Base-by-base conservation (phyloP, 2,329 filamentous ascomycete genomes). In the Penicillium glabrum region DNA sequence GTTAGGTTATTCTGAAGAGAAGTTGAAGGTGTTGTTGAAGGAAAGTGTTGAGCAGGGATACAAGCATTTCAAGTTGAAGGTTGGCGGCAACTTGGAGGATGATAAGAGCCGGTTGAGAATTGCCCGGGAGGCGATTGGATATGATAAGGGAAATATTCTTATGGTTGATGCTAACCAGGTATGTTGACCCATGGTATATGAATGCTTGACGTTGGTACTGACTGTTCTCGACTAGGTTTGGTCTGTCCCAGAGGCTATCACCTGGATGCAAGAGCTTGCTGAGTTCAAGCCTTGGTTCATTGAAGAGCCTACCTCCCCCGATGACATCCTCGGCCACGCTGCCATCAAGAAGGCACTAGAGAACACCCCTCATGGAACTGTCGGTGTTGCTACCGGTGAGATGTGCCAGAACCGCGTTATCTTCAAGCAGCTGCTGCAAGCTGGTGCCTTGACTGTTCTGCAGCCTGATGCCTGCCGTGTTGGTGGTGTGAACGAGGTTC, bases 361-460 rank as follows among this genome's bases (percentile, higher is more conserved):
- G 35, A 67, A 75, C 57, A 77, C 72, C 10, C 72, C 74, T 7
- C 59, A 77, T 61, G 74, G 74, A 67, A 86, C 89, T 0, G 91
- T 96, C 67, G 90, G 90, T 57, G 92, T 96, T 5, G 92, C 92
- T 8, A 96, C 92, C 0, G 92, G 92, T 61, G 92, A 96, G 79
- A 96, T 96, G 91, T 95, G 91, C 79, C 92, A 96, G 80, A 96
- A 96, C 80, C 87, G 92, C 39, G 90, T 96, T 63, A 86, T 96
- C 68, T 96, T 96, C 85, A 96, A 96, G 83, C 92, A 96, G 77
- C 84, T 96, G 59, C 83, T 96, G 51, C 85, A 88, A 72, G 81
- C 86, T 2, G 89, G 89, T 50, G 90, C 91, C 59, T 90, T 96
- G 66, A 91, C 95, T 69, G 86, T 96, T 21, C 91, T 91, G 72